Evolutionary conservation across 371 early-diverging fungal genomes (phyloP).

Genomic region (Mucor sp.): DNA sequence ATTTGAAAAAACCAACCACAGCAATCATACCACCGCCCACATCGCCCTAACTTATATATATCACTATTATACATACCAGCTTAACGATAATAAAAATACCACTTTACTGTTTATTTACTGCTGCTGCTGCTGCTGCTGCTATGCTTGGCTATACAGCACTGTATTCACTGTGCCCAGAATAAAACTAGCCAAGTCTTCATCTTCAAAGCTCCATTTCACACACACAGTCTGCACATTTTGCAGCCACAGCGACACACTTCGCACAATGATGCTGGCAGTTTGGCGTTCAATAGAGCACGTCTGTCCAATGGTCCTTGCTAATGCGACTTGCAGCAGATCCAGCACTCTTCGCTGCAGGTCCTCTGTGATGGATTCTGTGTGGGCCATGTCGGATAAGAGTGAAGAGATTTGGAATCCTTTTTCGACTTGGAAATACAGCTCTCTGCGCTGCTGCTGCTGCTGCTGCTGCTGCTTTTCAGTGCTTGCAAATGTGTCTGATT

Average conservation of each 20-base stretch:
- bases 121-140: too few species aligned
- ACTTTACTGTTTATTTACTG: too few species aligned
- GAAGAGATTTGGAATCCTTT: constrained; percentile 13
- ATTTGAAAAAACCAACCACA: background rate
- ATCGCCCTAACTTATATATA: background rate
- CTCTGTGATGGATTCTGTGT: constrained; percentile 13
- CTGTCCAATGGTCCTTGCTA: constrained; percentile 15
- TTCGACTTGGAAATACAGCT: constrained; percentile 27
- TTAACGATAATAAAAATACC: too few species aligned
- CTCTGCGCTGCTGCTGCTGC: background rate
- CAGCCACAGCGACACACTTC: constrained; percentile 20
- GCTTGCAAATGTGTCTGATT: background rate
- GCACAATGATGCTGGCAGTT: constrained; percentile 7
- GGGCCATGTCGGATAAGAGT: constrained; percentile 25
- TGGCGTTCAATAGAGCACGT: constrained; percentile 14
- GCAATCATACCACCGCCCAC: too few species aligned
- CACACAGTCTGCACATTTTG: constrained; percentile 7
- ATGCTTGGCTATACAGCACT: constrained; percentile 8
- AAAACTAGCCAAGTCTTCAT: constrained; percentile 34
- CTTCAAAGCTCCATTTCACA: constrained; percentile 29
- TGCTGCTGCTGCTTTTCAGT: constrained; percentile 5
- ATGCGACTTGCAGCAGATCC: constrained; percentile 21
- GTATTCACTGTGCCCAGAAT: constrained; percentile 28
- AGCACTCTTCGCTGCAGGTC: constrained; percentile 16
- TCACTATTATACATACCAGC: too few species aligned